Evolutionary conservation across 2,329 filamentous ascomycete genomes (phyloP).

Genomic region (Dissoconium aciculare): DNA sequence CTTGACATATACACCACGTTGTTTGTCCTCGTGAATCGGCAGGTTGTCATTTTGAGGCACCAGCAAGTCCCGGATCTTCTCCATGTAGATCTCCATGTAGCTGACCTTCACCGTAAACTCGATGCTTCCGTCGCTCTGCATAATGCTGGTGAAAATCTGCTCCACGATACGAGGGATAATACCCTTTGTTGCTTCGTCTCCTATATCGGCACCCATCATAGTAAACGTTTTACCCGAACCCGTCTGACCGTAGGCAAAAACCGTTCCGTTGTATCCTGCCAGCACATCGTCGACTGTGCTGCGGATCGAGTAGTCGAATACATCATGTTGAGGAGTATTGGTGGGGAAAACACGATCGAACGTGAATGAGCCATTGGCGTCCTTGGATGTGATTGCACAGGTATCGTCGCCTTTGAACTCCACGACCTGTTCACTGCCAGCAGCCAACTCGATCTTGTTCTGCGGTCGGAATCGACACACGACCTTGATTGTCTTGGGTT

Average conservation of each 20-base stretch:
- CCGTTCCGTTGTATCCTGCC: conserved; percentile 97
- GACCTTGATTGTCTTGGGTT: conserved; percentile 42
- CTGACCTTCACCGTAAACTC: conserved; percentile 98
- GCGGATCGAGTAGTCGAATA: conserved; percentile 96
- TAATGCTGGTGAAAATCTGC: conserved; percentile 91
- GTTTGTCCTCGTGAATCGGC: conserved; percentile 96
- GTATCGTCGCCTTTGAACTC: conserved; percentile 78
- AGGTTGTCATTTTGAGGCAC: conserved; percentile 90
- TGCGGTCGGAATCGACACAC: conserved; percentile 96
- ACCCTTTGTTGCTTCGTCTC: conserved; percentile 73
- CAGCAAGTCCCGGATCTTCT: conserved; percentile 85
- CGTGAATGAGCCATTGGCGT: conserved; percentile 69
- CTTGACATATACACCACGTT: conserved; percentile 89
- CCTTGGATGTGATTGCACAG: conserved; percentile 72
- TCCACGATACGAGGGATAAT: conserved; percentile 95
- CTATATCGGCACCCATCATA: conserved; percentile 95
- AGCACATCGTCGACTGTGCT: conserved; percentile 94
- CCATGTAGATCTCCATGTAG: conserved; percentile 99
- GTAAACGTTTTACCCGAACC: conserved; percentile 98
- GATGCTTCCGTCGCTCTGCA: conserved; percentile 80
- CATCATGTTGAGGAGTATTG: conserved; percentile 74
- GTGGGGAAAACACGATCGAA: conserved; percentile 98
- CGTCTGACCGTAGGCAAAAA: conserved; percentile 97
- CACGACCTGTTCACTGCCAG: conserved; percentile 84
- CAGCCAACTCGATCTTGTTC: conserved; percentile 83